Percentiles rank a stretch among this genome's conserved stretches.
Conservation (phyloP, 768 basidiomycete species). For the Rhodotorula kratochvilovae region DNA sequence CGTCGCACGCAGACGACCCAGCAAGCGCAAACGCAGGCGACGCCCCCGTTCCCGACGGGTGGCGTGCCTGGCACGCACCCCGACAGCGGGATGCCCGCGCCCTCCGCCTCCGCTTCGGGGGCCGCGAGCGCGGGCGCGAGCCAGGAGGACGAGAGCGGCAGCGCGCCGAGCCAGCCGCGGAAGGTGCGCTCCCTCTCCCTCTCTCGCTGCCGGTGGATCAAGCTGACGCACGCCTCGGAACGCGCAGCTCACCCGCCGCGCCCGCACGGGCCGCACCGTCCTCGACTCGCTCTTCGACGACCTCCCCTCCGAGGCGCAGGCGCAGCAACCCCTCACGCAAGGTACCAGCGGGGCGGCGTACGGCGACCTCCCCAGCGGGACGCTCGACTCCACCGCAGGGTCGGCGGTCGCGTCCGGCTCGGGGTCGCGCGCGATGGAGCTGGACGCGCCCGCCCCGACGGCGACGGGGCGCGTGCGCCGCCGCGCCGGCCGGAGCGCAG, state of each 20-base stretch:
- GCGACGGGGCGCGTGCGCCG: not conserved
- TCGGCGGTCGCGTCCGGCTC: not conserved
- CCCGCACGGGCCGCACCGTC: not conserved
- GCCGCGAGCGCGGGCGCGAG: not conserved
- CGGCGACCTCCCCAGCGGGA: not conserved
- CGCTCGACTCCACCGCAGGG: not conserved
- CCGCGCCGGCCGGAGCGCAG: not conserved
- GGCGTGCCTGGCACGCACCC: slow-evolving; percentile 29
- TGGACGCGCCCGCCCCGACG: not conserved
- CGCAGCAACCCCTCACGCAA: not conserved
- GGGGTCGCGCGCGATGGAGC: not conserved
- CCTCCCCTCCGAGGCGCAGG: not conserved
- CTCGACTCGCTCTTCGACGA: slow-evolving; percentile 12
- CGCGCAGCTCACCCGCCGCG: slow-evolving; percentile 5
- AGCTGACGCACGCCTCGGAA: not conserved
- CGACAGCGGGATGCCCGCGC: slow-evolving; percentile 4
- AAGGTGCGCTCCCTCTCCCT: not conserved
- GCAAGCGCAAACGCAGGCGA: not conserved
- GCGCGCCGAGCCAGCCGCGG: not conserved
- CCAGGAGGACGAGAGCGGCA: not conserved
- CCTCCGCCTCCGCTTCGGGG: not conserved
- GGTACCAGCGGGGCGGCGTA: not conserved
- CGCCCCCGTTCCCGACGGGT: slow-evolving; percentile 31
- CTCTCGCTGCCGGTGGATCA: not conserved
- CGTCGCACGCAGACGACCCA: not conserved